Conservation (phyloP, 148 eudicot species). For the Chenopodium formosanum region DNA sequence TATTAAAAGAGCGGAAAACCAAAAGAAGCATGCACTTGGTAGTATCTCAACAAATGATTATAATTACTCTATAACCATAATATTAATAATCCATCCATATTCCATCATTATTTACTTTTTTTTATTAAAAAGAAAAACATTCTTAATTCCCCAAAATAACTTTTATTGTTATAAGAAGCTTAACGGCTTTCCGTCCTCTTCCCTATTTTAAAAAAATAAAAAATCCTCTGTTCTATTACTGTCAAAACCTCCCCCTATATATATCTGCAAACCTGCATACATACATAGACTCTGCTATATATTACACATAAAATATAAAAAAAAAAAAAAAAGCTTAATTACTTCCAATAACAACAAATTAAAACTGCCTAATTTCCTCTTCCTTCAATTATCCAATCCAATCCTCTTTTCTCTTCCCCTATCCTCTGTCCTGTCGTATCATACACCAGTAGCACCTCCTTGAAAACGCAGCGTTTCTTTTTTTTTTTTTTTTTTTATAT, state of each 20-base stretch:
- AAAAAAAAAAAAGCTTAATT: too few species aligned
- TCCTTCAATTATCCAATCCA: too few species aligned
- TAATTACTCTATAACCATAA: too few species aligned
- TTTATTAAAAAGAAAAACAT: not conserved
- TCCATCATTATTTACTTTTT: not conserved
- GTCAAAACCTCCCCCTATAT: not conserved
- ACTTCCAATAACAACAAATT: too few species aligned
- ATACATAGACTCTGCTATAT: not conserved
- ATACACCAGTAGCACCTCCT: constrained; percentile 8
- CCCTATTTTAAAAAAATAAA: not conserved
- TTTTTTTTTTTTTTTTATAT: not conserved
- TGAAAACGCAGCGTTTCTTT: not conserved
- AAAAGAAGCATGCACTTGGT: not conserved
- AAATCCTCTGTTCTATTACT: not conserved
- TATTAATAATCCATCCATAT: not conserved
- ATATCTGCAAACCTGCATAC: not conserved
- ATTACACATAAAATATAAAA: not conserved
- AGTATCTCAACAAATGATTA: not conserved
- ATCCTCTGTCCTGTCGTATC: not conserved
- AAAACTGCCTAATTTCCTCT: too few species aligned
- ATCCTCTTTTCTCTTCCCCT: not conserved
- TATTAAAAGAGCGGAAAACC: constrained; percentile 7
- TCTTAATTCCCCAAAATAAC: not conserved
- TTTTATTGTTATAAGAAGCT: not conserved
- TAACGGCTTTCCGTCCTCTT: constrained; percentile 14